Conservation (phyloP, 1,284 basidiomycete genomes). For the Microbotryum violaceum region DNA sequence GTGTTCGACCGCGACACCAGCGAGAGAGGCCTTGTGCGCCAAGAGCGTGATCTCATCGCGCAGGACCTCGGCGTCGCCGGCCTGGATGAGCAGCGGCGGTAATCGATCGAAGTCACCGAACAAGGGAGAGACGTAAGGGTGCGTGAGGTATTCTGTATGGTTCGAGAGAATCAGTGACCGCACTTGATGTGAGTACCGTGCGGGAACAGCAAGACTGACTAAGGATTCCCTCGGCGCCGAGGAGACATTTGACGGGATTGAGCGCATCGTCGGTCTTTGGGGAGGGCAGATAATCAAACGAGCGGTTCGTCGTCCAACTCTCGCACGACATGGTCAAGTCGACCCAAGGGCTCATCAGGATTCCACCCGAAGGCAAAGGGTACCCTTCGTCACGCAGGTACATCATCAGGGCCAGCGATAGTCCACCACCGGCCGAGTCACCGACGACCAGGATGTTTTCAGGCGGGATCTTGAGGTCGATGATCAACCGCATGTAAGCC, state of each 20-base stretch:
- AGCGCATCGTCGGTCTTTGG: slow-evolving; percentile 58
- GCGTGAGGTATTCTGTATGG: slow-evolving; percentile 63
- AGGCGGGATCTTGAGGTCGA: slow-evolving; percentile 82
- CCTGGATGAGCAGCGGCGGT: slow-evolving; percentile 86
- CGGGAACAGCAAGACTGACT: background rate
- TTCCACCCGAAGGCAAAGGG: slow-evolving; percentile 67
- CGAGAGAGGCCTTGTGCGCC: slow-evolving; percentile 82
- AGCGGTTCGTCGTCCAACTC: slow-evolving; percentile 88
- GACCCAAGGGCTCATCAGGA: slow-evolving; percentile 89
- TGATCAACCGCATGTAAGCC: slow-evolving; percentile 76
- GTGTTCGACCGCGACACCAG: slow-evolving; percentile 80
- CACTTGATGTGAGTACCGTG: too few species aligned
- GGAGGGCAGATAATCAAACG: slow-evolving; percentile 44
- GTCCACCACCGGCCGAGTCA: slow-evolving; percentile 87
- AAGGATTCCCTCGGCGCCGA: slow-evolving; percentile 70
- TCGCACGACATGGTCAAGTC: slow-evolving; percentile 68
- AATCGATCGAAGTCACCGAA: slow-evolving; percentile 83
- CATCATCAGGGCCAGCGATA: slow-evolving; percentile 77
- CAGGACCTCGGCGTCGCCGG: slow-evolving; percentile 87
- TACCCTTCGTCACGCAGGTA: slow-evolving; percentile 64
- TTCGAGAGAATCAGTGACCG: too few species aligned
- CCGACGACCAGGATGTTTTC: slow-evolving; percentile 63
- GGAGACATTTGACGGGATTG: slow-evolving; percentile 86
- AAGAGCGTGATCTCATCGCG: slow-evolving; percentile 87
- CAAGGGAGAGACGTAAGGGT: slow-evolving; percentile 93